phyloP scores from a whole-genome alignment of 352 stramenopile species.

The Phytophthora pseudosyringae region DNA sequence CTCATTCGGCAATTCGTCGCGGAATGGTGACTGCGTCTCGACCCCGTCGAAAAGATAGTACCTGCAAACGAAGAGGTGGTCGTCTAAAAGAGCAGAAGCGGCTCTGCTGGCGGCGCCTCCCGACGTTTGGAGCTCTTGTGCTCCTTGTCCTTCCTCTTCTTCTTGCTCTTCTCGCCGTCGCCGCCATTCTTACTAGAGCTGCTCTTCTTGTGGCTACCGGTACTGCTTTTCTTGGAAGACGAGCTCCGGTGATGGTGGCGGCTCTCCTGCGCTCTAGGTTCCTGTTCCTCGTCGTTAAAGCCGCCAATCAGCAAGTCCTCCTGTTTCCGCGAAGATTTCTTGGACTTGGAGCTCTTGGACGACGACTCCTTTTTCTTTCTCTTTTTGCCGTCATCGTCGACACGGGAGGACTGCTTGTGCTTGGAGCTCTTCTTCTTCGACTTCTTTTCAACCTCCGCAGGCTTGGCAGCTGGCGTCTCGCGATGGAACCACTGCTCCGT shows the following conservation, averaged over 20 bases:
- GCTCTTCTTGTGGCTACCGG: slow-evolving; percentile 51
- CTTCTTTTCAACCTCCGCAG: slow-evolving; percentile 58
- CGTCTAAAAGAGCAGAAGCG: slow-evolving; percentile 84
- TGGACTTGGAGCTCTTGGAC: slow-evolving; percentile 41
- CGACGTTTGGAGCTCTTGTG: slow-evolving; percentile 61
- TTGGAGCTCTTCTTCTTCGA: slow-evolving; percentile 71
- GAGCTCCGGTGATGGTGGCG: slow-evolving; percentile 35
- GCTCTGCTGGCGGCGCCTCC: slow-evolving; percentile 50
- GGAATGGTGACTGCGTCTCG: slow-evolving; percentile 9
- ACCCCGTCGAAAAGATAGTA: slow-evolving; percentile 8
- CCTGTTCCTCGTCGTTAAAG: slow-evolving; percentile 48
- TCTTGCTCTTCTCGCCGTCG: slow-evolving; percentile 48
- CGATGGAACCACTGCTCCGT: slow-evolving; percentile 86
- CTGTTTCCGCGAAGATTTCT: slow-evolving; percentile 35
- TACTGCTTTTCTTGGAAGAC: slow-evolving; percentile 47
- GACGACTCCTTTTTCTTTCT: slow-evolving; percentile 51
- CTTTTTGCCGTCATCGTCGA: slow-evolving; percentile 46
- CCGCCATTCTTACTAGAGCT: slow-evolving; percentile 39
- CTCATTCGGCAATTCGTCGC: slow-evolving; percentile 5
- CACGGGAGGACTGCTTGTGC: slow-evolving; percentile 50
- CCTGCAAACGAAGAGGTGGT: slow-evolving; percentile 27
- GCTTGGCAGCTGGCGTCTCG: slow-evolving; percentile 43
- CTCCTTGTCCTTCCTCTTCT: slow-evolving; percentile 52
- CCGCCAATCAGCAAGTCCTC: slow-evolving; percentile 47
- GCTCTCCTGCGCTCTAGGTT: slow-evolving; percentile 31